Percentiles rank a stretch among this genome's conserved stretches.
Evolutionary conservation across 768 basidiomycete species (phyloP).

Genomic region (Trametes gibbosa): DNA sequence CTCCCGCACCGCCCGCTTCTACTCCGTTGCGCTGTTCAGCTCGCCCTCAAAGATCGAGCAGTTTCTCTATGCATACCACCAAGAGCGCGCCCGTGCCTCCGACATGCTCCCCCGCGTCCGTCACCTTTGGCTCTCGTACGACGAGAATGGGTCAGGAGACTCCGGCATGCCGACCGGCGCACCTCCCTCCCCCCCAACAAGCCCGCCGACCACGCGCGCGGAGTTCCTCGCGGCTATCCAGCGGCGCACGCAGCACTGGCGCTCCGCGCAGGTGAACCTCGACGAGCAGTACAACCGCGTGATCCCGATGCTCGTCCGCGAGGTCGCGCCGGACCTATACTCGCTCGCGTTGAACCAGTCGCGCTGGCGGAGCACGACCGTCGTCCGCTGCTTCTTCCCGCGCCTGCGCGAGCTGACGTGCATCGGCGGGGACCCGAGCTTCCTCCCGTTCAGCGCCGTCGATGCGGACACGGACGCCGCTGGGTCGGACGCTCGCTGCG

Average conservation of each 20-base stretch:
- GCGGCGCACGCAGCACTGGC: slow-evolving; percentile 8
- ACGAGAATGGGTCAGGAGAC: background rate
- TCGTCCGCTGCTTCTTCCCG: slow-evolving; percentile 10
- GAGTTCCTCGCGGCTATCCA: slow-evolving; percentile 10
- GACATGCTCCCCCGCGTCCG: slow-evolving; percentile 10
- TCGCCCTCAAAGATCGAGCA: slow-evolving; percentile 1
- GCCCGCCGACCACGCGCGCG: slow-evolving; percentile 4
- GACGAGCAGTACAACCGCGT: slow-evolving; percentile 20
- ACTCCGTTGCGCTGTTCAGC: slow-evolving; percentile 7
- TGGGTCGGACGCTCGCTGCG: no score
- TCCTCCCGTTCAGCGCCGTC: slow-evolving; percentile 1
- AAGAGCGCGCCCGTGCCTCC: background rate
- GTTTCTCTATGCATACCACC: slow-evolving; percentile 3
- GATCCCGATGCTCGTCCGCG: slow-evolving; percentile 10
- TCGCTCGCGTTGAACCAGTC: slow-evolving; percentile 11
- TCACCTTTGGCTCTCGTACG: slow-evolving; percentile 17
- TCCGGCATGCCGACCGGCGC: background rate
- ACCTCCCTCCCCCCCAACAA: background rate
- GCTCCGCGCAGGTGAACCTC: slow-evolving; percentile 5
- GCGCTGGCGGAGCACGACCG: slow-evolving; percentile 10
- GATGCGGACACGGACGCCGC: background rate
- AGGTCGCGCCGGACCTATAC: slow-evolving; percentile 7
- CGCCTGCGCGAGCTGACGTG: slow-evolving; percentile 11
- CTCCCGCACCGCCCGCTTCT: slow-evolving; percentile 22
- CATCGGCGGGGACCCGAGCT: slow-evolving; percentile 13